phyloP scores from a whole-genome alignment of 306 rosid species.

The Fagus sylvatica region DNA sequence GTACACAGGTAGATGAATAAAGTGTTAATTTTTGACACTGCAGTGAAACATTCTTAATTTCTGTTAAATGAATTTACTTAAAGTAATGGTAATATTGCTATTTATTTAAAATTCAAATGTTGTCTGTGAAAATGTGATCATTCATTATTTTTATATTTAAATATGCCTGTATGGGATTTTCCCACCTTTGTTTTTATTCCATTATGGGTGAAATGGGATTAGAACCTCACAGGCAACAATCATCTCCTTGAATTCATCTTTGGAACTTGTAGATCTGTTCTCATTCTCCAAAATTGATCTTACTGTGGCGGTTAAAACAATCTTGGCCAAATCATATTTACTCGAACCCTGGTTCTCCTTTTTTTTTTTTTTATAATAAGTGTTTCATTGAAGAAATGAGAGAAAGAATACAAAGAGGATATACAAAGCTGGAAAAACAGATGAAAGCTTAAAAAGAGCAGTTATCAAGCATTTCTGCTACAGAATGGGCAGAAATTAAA shows the following conservation, averaged over 20 bases:
- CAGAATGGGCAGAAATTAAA: too few relatives aligned
- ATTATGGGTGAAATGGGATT: neutral
- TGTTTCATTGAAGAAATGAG: neutral
- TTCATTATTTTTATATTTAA: neutral
- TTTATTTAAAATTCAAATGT: neutral
- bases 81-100: neutral
- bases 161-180: neutral
- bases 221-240: neutral
- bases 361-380: neutral
- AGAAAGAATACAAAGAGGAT: too few relatives aligned
- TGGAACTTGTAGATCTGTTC: neutral
- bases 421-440: too few relatives aligned
- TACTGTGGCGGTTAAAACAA: neutral
- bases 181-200: neutral
- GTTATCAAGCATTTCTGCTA: too few relatives aligned
- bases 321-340: neutral
- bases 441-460: too few relatives aligned
- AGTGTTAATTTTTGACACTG: neutral
- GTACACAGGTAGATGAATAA: neutral
- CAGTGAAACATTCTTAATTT: neutral
- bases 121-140: neutral
- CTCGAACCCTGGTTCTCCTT: neutral
- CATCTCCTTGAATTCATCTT: neutral
- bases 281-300: neutral
- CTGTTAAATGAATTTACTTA: neutral